phyloP scores from a whole-genome alignment of 2,329 filamentous ascomycete species.

The Hypoxylon sp. region DNA sequence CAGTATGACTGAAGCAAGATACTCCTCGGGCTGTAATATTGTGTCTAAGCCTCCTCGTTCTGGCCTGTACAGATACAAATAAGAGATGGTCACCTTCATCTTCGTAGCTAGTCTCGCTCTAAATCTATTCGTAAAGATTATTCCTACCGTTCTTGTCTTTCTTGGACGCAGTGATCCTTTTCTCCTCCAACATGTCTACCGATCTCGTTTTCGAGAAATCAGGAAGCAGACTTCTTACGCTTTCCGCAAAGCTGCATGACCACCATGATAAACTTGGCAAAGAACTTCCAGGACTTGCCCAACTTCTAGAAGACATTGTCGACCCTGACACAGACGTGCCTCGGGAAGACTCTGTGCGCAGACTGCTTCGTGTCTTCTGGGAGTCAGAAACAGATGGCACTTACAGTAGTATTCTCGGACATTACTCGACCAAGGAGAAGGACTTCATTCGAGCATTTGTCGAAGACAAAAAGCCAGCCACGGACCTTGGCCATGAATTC shows the following conservation, averaged over 20 bases:
- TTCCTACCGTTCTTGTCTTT: background rate
- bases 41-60: background rate
- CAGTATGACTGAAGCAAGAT: background rate
- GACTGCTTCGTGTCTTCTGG: slow-evolving; percentile 29
- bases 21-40: background rate
- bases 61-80: slow-evolving; percentile 8
- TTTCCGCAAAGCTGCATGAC: slow-evolving; percentile 20
- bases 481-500: slow-evolving; percentile 16
- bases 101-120: background rate
- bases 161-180: background rate
- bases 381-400: slow-evolving; percentile 21
- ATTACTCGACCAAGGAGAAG: slow-evolving; percentile 20
- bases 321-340: slow-evolving; percentile 20
- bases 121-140: background rate
- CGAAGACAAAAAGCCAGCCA: slow-evolving; percentile 21
- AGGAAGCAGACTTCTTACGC: slow-evolving; percentile 10
- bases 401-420: slow-evolving; percentile 14
- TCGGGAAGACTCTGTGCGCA: slow-evolving; percentile 27
- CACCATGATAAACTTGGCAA: slow-evolving; percentile 23
- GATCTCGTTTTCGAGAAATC: slow-evolving; percentile 22
- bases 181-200: slow-evolving; percentile 6
- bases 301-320: slow-evolving; percentile 27
- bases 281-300: slow-evolving; percentile 19
- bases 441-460: slow-evolving; percentile 20
- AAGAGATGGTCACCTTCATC: background rate